Base-by-base conservation (phyloP, 805 yeast genomes). In the Saccharomycopsis sp. region DNA sequence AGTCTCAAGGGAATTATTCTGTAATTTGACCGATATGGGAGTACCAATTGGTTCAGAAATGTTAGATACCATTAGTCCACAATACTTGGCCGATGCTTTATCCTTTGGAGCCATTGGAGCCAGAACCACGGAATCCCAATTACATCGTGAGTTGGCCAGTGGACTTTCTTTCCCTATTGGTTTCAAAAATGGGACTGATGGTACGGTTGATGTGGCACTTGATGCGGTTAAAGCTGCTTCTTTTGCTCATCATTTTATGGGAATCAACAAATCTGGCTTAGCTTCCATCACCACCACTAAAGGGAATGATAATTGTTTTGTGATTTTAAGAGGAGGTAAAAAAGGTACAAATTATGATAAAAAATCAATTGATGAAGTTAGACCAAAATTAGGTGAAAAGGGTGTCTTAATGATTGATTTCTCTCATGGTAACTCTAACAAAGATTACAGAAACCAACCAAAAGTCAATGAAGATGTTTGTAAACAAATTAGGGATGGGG, bases 31-130 rank as follows among this genome's bases (percentile, higher is more conserved):
- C 8, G 76, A 79, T 54, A 70, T 72, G 56, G 49, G 49, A 2
- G 67, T 92, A 39, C 97, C 97, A 35, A 88, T 89, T 59, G 97
- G 95, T 21, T 85, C 94, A 46, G 98, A 89, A 66, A 89, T 89
- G 96, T 74, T 89, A 58, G 98, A 89, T 62, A 89, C 97, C 21
- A 89, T 92, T 48, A 86, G 96, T 13, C 98, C 98, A 1, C 96
- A 89, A 69, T 89, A 82, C 65, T 71, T 89, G 54, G 76, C 92
- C 37, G 98, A 89, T 61, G 74, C 89, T 51, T 81, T 89, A 72
- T 83, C 95, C 20, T 75, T 92, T 40, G 98, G 98, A 55, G 98
- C 98, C 36, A 88, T 89, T 60, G 98, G 98, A 55, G 98, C 98
- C 30, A 81, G 98, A 70, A 89, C 98, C 34, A 89, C 98, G 30